Base-by-base conservation (phyloP, 2,329 filamentous ascomycete genomes). In the Fusarium camptoceras region DNA sequence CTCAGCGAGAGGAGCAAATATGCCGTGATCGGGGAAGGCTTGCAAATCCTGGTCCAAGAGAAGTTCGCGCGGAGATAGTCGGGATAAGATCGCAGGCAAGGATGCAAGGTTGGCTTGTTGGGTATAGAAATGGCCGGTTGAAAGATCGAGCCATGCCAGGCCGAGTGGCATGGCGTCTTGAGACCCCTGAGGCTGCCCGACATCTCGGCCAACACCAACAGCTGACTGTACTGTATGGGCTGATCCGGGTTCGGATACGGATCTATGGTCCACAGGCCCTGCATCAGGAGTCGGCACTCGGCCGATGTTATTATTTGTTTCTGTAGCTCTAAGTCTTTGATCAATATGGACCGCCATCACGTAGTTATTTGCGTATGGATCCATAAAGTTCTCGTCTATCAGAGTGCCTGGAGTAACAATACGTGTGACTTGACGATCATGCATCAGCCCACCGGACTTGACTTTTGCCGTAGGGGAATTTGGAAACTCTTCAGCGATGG, bases 301-400 rank as follows among this genome's bases (percentile, higher is more conserved):
- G 50, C 58, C 66, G 28, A 92, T 78, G 76, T 96, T 88, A 92
- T 91, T 77, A 98, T 87, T 31, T 20, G 91, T 30, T 41, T 43
- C 34, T 43, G 44, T n/a, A 24, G 22, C 51, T 34, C 41, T 20
- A 39, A 14, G 34, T 28, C 42, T 42, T 30, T 28, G 14, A n/a
- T 63, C 50, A 12, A 63, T 78, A 76, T 97, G 88, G 49, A 98
- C 87, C 39, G 93, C 91, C 78, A 98, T 87, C 34, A 98, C 86
- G 78, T 95, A 99, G 78, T 98, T 98, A 80, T 96, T 98, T 75
- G 93, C 90, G 77, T 92, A 95, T 2, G 94, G 93, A 77, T 98
- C 93, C 85, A 99, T 94, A 79, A 98, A 99, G 74, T 94, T 94
- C 81, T 99, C 96, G 79, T 99, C 96, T 71, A 99, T 97, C 56